Evolutionary conservation across 1,139 yeast species (phyloP).

Genomic region (Taphrina populina): DNA sequence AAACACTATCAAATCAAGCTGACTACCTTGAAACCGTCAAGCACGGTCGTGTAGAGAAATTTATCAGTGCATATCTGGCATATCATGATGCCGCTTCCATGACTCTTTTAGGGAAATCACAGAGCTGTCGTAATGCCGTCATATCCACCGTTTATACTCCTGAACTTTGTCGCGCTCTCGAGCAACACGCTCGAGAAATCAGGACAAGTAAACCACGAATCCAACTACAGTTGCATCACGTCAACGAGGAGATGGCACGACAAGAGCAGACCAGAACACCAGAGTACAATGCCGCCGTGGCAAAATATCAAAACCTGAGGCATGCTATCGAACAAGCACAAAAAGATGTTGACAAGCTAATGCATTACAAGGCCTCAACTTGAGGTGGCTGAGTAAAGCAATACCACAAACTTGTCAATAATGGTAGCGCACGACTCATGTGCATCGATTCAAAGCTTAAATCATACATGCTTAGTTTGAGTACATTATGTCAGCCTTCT

Average conservation of each 20-base stretch:
- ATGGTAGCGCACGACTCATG: too few relatives aligned
- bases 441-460: too few relatives aligned
- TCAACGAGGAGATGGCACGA: conserved; percentile 1
- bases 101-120: not conserved
- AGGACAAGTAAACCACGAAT: not conserved
- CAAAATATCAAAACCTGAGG: conserved; percentile 4
- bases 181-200: not conserved
- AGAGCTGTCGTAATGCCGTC: not conserved
- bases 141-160: conserved; percentile 5
- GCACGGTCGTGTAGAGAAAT: conserved; percentile 17
- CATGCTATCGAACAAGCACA: conserved; percentile 11
- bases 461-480: too few relatives aligned
- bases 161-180: not conserved
- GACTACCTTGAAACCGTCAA: conserved; percentile 6
- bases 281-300: conserved; percentile 7
- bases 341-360: conserved; percentile 8
- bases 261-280: conserved; percentile 12
- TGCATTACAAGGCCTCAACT: conserved; percentile 6
- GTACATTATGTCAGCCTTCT: too few relatives aligned
- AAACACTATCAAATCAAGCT: not conserved
- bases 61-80: not conserved
- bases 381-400: too few relatives aligned
- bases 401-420: too few relatives aligned
- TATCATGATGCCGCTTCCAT: conserved; percentile 13
- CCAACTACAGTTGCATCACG: not conserved